Conservation (phyloP, 1,284 basidiomycete genomes). For the Lentinula novae-zelandiae region DNA sequence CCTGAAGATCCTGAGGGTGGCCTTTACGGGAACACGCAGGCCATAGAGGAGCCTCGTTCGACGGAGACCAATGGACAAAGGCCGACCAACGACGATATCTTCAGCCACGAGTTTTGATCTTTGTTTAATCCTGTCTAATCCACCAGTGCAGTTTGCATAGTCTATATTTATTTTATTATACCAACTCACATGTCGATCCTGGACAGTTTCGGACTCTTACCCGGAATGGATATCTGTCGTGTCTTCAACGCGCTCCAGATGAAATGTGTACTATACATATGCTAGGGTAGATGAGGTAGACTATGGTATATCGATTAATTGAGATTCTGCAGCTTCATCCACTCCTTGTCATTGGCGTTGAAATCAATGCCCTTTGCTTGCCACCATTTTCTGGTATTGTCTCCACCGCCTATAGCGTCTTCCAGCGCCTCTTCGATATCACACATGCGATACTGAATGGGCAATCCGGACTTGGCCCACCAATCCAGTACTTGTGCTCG, state of each 20-base stretch:
- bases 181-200: background rate
- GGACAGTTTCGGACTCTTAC: background rate
- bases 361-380: constrained; percentile 73
- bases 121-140: background rate
- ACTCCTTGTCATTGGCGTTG: constrained; percentile 74
- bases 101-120: constrained; percentile 45
- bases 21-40: constrained; percentile 43
- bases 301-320: constrained; percentile 37
- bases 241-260: background rate
- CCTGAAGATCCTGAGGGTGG: constrained; percentile 73
- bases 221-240: background rate
- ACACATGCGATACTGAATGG: constrained; percentile 79
- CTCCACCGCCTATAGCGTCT: constrained; percentile 74
- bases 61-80: constrained; percentile 12
- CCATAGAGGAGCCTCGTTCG: constrained; percentile 13
- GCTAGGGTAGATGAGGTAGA: background rate
- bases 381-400: constrained; percentile 74
- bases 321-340: constrained; percentile 75
- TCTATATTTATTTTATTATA: background rate
- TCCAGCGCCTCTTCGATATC: constrained; percentile 85
- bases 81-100: constrained; percentile 32
- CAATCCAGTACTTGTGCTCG: constrained; percentile 78
- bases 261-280: constrained; percentile 4
- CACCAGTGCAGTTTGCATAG: background rate
- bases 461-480: constrained; percentile 76